Conservation (phyloP, 768 basidiomycete genomes). For the Lactarius indigo region DNA sequence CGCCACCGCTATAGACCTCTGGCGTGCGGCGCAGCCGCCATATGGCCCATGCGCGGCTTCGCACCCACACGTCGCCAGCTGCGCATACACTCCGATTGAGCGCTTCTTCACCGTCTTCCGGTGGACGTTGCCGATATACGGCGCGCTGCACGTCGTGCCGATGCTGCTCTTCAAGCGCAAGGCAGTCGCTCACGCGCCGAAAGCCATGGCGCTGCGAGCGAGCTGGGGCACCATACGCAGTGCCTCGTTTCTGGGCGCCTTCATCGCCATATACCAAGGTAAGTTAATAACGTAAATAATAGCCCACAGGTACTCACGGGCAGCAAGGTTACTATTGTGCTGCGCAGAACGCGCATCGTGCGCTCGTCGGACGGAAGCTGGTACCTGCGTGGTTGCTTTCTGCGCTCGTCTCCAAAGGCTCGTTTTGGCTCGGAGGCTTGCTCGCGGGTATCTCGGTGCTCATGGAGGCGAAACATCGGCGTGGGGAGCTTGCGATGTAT, state of each 20-base stretch:
- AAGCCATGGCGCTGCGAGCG: conserved; percentile 60
- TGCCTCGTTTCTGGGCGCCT: conserved; percentile 81
- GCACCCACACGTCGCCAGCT: conserved; percentile 70
- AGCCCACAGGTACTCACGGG: not conserved
- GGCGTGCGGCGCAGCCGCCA: conserved; percentile 31
- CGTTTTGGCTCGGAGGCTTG: conserved; percentile 74
- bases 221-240: conserved; percentile 73
- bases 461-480: conserved; percentile 80
- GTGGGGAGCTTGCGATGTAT: conserved; percentile 90
- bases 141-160: conserved; percentile 87
- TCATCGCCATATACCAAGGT: conserved; percentile 80
- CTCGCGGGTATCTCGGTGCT: conserved; percentile 73
- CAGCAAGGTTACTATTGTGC: conserved; percentile 48
- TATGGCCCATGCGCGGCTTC: conserved; percentile 66
- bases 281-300: not conserved
- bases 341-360: not conserved
- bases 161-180: conserved; percentile 77
- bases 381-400: conserved; percentile 49
- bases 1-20: not conserved
- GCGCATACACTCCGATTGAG: conserved; percentile 52
- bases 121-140: conserved; percentile 84
- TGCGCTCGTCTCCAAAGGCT: conserved; percentile 61
- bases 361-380: not conserved
- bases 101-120: conserved; percentile 79
- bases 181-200: conserved; percentile 61